Conservation (phyloP, 2,329 filamentous ascomycete species). For the Aspergillus fumigatus region DNA sequence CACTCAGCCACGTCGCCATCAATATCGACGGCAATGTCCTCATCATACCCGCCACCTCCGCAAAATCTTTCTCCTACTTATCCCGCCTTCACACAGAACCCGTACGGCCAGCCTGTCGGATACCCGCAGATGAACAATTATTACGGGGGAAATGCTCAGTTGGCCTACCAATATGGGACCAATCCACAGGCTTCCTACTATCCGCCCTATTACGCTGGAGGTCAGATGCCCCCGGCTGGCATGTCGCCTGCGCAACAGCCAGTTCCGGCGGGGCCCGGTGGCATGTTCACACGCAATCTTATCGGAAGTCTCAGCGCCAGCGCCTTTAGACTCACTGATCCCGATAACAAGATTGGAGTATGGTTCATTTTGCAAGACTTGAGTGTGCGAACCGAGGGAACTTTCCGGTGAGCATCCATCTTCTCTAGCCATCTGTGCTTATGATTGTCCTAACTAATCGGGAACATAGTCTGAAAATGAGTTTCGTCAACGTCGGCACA, state of each 20-base stretch:
- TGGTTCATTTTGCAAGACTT: slow-evolving; percentile 98
- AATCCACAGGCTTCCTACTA: slow-evolving; percentile 29
- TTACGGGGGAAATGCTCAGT: slow-evolving; percentile 29
- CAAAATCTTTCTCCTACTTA: slow-evolving; percentile 35
- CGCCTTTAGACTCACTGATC: slow-evolving; percentile 77
- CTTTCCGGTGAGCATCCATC: slow-evolving; percentile 63
- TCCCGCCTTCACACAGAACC: slow-evolving; percentile 33
- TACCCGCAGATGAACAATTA: slow-evolving; percentile 37
- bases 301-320: slow-evolving; percentile 90
- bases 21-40: slow-evolving; percentile 74
- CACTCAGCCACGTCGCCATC: slow-evolving; percentile 65
- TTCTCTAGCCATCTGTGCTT: too few relatives aligned
- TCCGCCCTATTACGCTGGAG: slow-evolving; percentile 27
- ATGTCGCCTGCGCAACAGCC: slow-evolving; percentile 33
- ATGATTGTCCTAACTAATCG: slow-evolving; percentile 6
- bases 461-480: slow-evolving; percentile 56
- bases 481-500: slow-evolving; percentile 78
- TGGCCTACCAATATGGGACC: slow-evolving; percentile 31
- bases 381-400: slow-evolving; percentile 87
- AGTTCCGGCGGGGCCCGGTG: slow-evolving; percentile 52
- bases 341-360: slow-evolving; percentile 75
- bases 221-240: slow-evolving; percentile 30
- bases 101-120: slow-evolving; percentile 37
- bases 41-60: slow-evolving; percentile 62
- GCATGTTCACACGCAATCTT: slow-evolving; percentile 91